These are phyloP conservation scores for Penicillium samsonianum DNA, from an alignment of 495 filamentous ascomycete species.

Conservation along the genomic window DNA sequence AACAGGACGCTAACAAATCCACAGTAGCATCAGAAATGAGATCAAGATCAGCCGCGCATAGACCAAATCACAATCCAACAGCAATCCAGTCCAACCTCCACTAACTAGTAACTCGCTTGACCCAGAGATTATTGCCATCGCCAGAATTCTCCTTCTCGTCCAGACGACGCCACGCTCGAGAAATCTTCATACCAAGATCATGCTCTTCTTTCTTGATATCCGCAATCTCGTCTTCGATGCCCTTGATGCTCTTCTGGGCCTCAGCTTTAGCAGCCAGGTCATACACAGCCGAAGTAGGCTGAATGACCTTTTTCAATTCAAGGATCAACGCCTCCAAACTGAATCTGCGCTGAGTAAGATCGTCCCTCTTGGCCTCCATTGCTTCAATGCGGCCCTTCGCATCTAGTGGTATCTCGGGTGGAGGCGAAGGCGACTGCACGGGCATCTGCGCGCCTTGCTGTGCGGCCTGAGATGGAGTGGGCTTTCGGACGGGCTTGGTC, in stretches of 20 bases:
- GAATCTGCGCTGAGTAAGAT: constrained; percentile 62
- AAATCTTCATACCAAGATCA: constrained; percentile 79
- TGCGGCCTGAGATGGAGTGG: constrained; percentile 53
- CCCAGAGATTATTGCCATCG: constrained; percentile 77
- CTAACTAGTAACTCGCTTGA: constrained; percentile 65
- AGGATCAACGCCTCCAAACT: constrained; percentile 72
- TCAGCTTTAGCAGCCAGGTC: constrained; percentile 60
- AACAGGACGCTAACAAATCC: constrained; percentile 3
- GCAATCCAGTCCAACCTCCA: neutral
- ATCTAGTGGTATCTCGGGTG: constrained; percentile 52
- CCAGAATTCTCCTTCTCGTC: constrained; percentile 71
- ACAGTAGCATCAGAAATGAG: constrained; percentile 5
- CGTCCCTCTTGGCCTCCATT: constrained; percentile 66
- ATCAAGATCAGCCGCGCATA: neutral
- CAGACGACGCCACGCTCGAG: constrained; percentile 75
- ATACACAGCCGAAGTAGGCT: constrained; percentile 58
- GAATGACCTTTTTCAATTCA: constrained; percentile 66
- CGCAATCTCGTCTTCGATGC: constrained; percentile 69
- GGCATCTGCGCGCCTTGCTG: constrained; percentile 42
- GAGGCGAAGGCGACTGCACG: constrained; percentile 57
- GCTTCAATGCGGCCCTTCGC: constrained; percentile 59
- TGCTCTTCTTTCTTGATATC: constrained; percentile 81
- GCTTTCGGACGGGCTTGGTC: constrained; percentile 50
- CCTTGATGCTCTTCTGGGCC: constrained; percentile 72
- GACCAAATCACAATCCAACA: neutral